phyloP scores from a whole-genome alignment of 1,139 yeast species.

The Sugiyamaella sp. region DNA sequence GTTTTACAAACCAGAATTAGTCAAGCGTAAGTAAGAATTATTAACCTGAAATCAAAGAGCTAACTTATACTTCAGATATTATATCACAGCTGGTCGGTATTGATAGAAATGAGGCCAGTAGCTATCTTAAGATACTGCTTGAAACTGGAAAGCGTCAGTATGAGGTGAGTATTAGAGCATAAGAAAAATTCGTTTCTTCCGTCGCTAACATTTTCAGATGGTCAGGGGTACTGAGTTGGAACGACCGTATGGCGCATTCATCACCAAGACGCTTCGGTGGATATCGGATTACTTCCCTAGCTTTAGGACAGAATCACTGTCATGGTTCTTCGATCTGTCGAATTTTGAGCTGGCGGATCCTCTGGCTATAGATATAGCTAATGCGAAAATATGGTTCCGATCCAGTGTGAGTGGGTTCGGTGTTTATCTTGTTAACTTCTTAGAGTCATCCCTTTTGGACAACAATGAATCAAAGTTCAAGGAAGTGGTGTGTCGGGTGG shows the following conservation, averaged over 20 bases:
- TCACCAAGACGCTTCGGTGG: conserved; percentile 15
- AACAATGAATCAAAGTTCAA: conserved; percentile 15
- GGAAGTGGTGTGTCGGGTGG: conserved; percentile 16
- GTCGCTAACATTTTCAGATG: conserved; percentile 10
- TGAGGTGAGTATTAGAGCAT: conserved; percentile 5
- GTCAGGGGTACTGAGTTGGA: conserved; percentile 8
- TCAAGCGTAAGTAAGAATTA: conserved; percentile 8
- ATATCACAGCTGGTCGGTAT: neutral
- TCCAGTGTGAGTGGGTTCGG: conserved; percentile 12
- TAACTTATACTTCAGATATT: conserved; percentile 1
- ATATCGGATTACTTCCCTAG: conserved; percentile 18
- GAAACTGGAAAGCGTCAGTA: conserved; percentile 9
- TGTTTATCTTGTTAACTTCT: conserved; percentile 14
- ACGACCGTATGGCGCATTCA: neutral
- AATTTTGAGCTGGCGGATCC: conserved; percentile 21
- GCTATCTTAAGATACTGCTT: conserved; percentile 6
- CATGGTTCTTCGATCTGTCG: conserved; percentile 21
- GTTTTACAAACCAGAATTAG: conserved; percentile 8
- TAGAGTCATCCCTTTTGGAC: conserved; percentile 17
- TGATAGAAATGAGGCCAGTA: conserved; percentile 3
- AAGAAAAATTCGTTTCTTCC: neutral
- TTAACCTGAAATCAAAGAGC: neutral
- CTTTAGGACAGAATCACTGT: conserved; percentile 14
- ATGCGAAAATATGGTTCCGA: conserved; percentile 17
- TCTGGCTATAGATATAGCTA: conserved; percentile 19